Base-by-base conservation (phyloP, 176 grass and related monocot species). In the Zoysia pacifica region DNA sequence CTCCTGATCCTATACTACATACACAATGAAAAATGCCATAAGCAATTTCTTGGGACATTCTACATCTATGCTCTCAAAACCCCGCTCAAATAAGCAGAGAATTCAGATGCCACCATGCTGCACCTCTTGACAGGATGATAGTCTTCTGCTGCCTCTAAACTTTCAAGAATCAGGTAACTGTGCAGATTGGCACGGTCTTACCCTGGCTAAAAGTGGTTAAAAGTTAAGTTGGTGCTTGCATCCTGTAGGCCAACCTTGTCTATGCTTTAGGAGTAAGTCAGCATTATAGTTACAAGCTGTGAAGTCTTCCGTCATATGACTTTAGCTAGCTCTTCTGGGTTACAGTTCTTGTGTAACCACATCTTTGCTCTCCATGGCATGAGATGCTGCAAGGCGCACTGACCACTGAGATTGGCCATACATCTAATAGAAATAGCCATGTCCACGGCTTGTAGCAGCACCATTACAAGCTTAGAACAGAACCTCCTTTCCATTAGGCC, bases 401-500 rank as follows among this genome's bases (percentile, higher is more conserved):
- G 37, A 53, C 53, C n/a, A 44, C 4, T 16, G 37, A 53, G 55
- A 63, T 8, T 35, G 48, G 39, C 43, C 37, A 70, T 68, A 48
- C 3, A 13, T 62, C 79, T 78, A 56, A 58, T 46, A 78, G 39
- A 70, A 65, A 45, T 73, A 48, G 12, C 75, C 69, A 16, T 50
- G 14, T 2, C 11, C 51, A 54, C 66, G 41, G 43, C 41, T 83
- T 74, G 43, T 18, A 65, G 39, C 56, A 62, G 18, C 18, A 35
- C 18, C 47, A 35, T 19, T n/a, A 8, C 2, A 41, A 16, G 60
- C 43, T 82, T 61, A 82, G 55, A 84, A 81, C 72, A 82, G 18
- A 81, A 78, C 80, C 75, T 79, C 86, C 68, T 94, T 94, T 13
- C 83, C 69, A 6, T 79, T 66, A 58, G 85, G 77, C 76, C 78